Conservation (phyloP, 2,329 filamentous ascomycete genomes). For the Penicillium sp. region DNA sequence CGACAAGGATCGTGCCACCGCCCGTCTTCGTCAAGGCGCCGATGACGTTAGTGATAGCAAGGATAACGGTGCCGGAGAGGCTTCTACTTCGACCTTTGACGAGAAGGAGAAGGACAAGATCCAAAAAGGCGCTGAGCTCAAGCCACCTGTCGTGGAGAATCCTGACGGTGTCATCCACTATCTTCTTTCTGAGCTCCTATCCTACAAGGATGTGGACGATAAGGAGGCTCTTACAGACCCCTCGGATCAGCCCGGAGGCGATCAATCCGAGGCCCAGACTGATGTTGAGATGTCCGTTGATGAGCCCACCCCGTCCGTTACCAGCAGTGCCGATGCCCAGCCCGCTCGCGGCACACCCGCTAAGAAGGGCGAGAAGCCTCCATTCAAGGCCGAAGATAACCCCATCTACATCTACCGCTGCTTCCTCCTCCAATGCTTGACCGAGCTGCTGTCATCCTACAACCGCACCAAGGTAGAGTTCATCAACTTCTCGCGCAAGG, state of each 20-base stretch:
- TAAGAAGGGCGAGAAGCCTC: constrained; percentile 66
- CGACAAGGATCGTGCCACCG: constrained; percentile 33
- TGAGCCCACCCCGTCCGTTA: constrained; percentile 35
- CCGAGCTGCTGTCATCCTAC: constrained; percentile 87
- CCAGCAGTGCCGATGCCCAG: constrained; percentile 28
- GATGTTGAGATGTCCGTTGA: constrained; percentile 54
- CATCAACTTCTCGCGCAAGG: constrained; percentile 96
- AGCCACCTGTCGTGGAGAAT: constrained; percentile 82
- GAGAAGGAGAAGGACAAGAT: constrained; percentile 33
- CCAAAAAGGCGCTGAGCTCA: constrained; percentile 65
- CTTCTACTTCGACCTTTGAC: constrained; percentile 12
- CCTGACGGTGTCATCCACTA: constrained; percentile 96
- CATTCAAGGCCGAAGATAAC: constrained; percentile 89
- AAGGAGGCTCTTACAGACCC: constrained; percentile 57
- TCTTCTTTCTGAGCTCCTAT: constrained; percentile 84
- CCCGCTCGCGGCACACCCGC: constrained; percentile 30
- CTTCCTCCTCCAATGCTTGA: constrained; percentile 87
- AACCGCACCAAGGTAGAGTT: constrained; percentile 96
- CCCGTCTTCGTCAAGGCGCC: constrained; percentile 22
- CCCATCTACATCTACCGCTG: constrained; percentile 96
- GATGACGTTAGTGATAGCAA: constrained; percentile 26
- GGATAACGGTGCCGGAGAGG: constrained; percentile 30
- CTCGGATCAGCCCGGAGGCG: constrained; percentile 27
- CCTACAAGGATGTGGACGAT: constrained; percentile 89
- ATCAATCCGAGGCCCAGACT: constrained; percentile 33